Evolutionary conservation across 805 yeast species (phyloP).

Genomic region (Starmerella apis): DNA sequence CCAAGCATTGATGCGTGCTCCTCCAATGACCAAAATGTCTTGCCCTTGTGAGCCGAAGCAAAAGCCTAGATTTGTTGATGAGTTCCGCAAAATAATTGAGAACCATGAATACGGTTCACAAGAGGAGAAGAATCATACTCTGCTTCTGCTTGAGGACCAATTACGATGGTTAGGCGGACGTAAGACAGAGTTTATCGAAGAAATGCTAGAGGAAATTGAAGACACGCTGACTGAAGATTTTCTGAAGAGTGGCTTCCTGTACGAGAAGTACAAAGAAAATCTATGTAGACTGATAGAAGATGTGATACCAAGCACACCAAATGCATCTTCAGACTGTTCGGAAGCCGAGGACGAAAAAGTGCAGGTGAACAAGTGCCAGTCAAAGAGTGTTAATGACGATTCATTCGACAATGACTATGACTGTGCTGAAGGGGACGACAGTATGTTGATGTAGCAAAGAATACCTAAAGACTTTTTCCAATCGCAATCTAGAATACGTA

Average conservation of each 20-base stretch:
- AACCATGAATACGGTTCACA: not conserved
- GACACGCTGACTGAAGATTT: not conserved
- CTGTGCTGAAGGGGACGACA: not conserved
- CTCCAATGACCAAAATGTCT: not conserved
- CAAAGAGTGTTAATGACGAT: not conserved
- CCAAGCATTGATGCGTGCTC: no score
- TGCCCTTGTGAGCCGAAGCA: not conserved
- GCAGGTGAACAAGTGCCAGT: not conserved
- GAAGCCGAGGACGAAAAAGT: not conserved
- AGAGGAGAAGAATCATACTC: not conserved
- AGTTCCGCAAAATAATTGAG: not conserved
- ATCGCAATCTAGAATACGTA: no score
- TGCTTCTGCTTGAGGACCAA: not conserved
- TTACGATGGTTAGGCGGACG: not conserved
- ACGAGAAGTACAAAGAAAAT: not conserved
- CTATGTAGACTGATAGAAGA: not conserved
- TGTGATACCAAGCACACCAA: not conserved
- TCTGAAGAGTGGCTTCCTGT: not conserved
- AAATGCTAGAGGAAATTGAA: not conserved
- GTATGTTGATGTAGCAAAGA: conserved; percentile 1
- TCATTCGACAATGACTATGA: not conserved
- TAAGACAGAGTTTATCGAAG: not conserved
- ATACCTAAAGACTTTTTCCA: not conserved
- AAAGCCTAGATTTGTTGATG: not conserved
- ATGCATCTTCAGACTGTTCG: not conserved